phyloP scores from a whole-genome alignment of 345 rosid genomes.

The Pistacia vera region DNA sequence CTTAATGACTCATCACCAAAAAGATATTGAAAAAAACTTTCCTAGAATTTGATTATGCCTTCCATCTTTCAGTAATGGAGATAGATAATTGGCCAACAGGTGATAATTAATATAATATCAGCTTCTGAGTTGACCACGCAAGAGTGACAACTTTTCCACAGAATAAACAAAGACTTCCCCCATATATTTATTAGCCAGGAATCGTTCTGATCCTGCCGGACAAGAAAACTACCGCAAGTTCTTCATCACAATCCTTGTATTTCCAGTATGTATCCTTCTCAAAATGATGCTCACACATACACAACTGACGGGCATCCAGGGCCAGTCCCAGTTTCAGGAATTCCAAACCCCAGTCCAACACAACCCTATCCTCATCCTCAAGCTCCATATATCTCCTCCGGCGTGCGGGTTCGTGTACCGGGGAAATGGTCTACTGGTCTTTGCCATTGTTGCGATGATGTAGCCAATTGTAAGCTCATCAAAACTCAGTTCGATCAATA shows the following conservation, averaged over 20 bases:
- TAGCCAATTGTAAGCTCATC: constrained; percentile 15
- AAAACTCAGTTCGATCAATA: neutral
- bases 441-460: constrained; percentile 41
- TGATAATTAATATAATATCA: neutral
- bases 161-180: neutral
- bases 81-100: neutral
- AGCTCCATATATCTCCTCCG: constrained; percentile 13
- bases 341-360: constrained; percentile 19
- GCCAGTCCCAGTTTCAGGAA: constrained; percentile 14
- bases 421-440: constrained; percentile 45
- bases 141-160: neutral
- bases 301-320: constrained; percentile 24
- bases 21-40: neutral
- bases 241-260: neutral
- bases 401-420: neutral
- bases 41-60: neutral
- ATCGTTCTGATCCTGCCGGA: neutral
- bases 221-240: neutral
- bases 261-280: constrained; percentile 31
- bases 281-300: constrained; percentile 21
- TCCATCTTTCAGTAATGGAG: neutral
- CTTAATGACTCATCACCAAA: neutral
- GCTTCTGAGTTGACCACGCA: neutral
- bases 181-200: neutral
- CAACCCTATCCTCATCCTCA: constrained; percentile 26